Evolutionary conservation across 106 monocot genomes (phyloP).

Genomic region (Dioscorea zingiberensis): DNA sequence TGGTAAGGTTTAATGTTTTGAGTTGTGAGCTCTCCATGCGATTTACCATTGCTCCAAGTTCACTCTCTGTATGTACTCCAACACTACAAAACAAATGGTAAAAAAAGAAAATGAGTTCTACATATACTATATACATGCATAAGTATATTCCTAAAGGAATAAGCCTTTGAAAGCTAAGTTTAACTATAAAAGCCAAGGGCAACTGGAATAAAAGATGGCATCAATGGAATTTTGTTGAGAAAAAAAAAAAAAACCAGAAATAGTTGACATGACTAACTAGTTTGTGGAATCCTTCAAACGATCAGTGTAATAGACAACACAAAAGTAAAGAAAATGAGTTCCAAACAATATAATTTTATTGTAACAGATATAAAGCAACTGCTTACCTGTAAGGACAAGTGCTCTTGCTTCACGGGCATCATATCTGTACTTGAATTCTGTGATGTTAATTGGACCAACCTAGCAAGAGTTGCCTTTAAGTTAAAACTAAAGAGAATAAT

Average conservation of each 20-base stretch:
- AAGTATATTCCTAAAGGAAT: too few relatives aligned
- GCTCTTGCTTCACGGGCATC: slow-evolving; percentile 64
- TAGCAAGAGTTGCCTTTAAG: slow-evolving; percentile 17
- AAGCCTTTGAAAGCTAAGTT: too few relatives aligned
- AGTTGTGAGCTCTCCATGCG: slow-evolving; percentile 55
- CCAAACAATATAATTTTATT: too few relatives aligned
- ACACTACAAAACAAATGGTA: slow-evolving; percentile 49
- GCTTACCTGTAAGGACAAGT: slow-evolving; percentile 87
- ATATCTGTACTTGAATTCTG: slow-evolving; percentile 97
- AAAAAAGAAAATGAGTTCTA: too few relatives aligned
- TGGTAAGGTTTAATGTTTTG: slow-evolving; percentile 71
- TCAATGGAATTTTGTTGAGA: too few relatives aligned
- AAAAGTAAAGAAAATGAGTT: too few relatives aligned
- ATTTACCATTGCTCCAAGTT: slow-evolving; percentile 63
- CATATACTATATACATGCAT: too few relatives aligned
- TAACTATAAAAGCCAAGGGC: too few relatives aligned
- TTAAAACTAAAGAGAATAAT: neutral
- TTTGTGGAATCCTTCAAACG: neutral
- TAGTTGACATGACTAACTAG: neutral
- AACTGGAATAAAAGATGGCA: too few relatives aligned
- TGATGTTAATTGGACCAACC: slow-evolving; percentile 94
- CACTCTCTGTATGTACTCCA: slow-evolving; percentile 77
- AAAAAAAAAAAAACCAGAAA: too few relatives aligned
- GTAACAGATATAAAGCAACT: neutral
- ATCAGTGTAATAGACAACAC: too few relatives aligned